Evolutionary conservation across 2,329 filamentous ascomycete species (phyloP), one percentile per base, ranked within the genome.

Genomic region (Fusarium sp.): DNA sequence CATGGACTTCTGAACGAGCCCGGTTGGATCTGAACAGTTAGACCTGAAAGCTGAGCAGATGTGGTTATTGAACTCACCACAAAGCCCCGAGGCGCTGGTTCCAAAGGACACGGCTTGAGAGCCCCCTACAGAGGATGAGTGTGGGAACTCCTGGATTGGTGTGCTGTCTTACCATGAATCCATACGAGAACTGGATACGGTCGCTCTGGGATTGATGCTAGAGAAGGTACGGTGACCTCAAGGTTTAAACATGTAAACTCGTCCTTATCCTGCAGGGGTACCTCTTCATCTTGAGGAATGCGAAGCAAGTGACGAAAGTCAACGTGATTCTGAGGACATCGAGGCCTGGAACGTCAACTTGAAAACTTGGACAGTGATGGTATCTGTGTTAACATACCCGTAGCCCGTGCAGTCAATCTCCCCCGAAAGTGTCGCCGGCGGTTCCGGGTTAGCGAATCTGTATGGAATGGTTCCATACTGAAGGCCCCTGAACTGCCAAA

Each of bases 41-140:
- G 46, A n/a, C 6, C 7, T 2, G 17, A 4, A 1, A 6, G 1
- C 76, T 75, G 2, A 75, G 75, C 72, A 1, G 85, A 79, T 16
- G 84, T 71, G 12, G 72, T 77, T 16, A 76, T 79, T 10, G 79
- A 76, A 67, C 84, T 82, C 84, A 85, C 83, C 84, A 29, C 84
- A 85, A 31, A 85, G 79, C 9, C 81, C 80, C 2, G 84, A 85
- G 7, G 82, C 81, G 22, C 80, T 81, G 35, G 81, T 84, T 56
- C 84, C 84, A 66, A 84, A 86, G 2, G 84, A 84, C 29, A 85
- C 77, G 8, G 84, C 79, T 62, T 85, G 84, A 1, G 83, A 85
- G 14, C 84, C 84, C 24, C 82, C 78, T 80, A 33, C 22, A 9
- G 38, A 12, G 31, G 16, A 14, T 65, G 20, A 70, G 56, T 8